Evolutionary conservation across 768 basidiomycete species (phyloP), one percentile per base, ranked within the genome.

Genomic region (Pleurotus cornucopiae): DNA sequence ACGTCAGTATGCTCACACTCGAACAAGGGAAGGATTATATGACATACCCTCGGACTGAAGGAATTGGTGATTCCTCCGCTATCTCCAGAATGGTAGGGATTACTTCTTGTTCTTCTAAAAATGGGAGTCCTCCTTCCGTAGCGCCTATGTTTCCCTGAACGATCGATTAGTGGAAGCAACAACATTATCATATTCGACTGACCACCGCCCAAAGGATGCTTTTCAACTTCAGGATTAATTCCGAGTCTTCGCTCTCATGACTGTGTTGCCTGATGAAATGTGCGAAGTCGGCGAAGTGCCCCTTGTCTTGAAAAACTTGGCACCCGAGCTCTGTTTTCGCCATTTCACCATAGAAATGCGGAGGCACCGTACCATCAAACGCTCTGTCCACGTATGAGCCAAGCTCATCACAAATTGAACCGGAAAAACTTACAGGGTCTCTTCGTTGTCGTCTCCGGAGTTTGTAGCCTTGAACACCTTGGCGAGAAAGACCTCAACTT

Each of bases 281-380:
- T 1, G 92, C 87, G 64, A 98, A 98, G 60, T 96, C 92, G 4
- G 80, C 66, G 64, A 98, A 94, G 66, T 98, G 93, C 0, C 91
- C 91, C 62, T 89, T 94, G 57, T 95, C 94, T 57, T 86, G 84
- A 40, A 99, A 73, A 7, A 94, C 85, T 65, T 91, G 89, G 69
- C 94, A 96, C 0, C 97, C 97, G 48, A 95, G 86, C 55, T 91
- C 89, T 2, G 97, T 98, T 70, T 97, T 98, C 46, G 94, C 88
- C 82, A 98, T 91, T 70, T 98, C 96, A 18, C 96, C 96, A 63
- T 98, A 96, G 71, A 99, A 98, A 69, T 99, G 95, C 1, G 90
- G 85, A 2, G 96, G 97, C 11, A 94, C 91, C 9, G 87, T 86
- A 11, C 89, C 89, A 52, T 94, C 94, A 57, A 90, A 91, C 16